Evolutionary conservation across 2,329 filamentous ascomycete genomes (phyloP).

Genomic region (Sporothrix pallida): DNA sequence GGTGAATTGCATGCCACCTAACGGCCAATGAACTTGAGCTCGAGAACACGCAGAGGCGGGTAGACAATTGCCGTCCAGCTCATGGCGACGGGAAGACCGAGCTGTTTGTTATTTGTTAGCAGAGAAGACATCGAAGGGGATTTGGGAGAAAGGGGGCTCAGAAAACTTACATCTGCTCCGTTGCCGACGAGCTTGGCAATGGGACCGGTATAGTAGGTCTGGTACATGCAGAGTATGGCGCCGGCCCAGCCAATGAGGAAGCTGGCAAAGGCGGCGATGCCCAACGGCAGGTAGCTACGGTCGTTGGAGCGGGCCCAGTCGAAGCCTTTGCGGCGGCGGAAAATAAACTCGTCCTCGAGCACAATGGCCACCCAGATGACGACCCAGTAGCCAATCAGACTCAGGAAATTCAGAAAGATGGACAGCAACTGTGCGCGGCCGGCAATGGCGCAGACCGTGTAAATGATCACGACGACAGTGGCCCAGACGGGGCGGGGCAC

Average conservation of each 20-base stretch:
- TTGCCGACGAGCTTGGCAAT: conserved; percentile 39
- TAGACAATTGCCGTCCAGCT: conserved; percentile 40
- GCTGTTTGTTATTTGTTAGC: conserved; percentile 22
- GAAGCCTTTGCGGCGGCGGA: conserved; percentile 58
- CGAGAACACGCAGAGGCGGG: conserved; percentile 39
- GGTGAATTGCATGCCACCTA: neutral
- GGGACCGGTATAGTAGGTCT: conserved; percentile 72
- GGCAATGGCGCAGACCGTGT: conserved; percentile 67
- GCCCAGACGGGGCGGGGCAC: conserved; percentile 71
- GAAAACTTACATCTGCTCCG: conserved; percentile 37
- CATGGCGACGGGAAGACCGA: conserved; percentile 41
- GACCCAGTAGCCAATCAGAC: conserved; percentile 74
- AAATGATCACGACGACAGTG: conserved; percentile 65
- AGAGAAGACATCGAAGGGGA: neutral
- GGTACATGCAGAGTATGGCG: conserved; percentile 69
- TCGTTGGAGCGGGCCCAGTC: conserved; percentile 68
- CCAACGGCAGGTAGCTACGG: conserved; percentile 63
- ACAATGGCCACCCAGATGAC: conserved; percentile 68
- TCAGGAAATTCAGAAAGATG: conserved; percentile 73
- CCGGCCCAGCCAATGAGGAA: conserved; percentile 71
- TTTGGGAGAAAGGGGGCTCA: neutral
- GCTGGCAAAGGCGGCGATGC: conserved; percentile 64
- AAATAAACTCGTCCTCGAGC: conserved; percentile 66
- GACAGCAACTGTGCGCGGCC: conserved; percentile 64
- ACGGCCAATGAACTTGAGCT: conserved; percentile 37